Percentiles rank a stretch among this genome's conserved stretches.
These are phyloP conservation scores for Wickerhamiella sergipiensis DNA, from an alignment of 805 yeast species.

Conservation along the genomic window DNA sequence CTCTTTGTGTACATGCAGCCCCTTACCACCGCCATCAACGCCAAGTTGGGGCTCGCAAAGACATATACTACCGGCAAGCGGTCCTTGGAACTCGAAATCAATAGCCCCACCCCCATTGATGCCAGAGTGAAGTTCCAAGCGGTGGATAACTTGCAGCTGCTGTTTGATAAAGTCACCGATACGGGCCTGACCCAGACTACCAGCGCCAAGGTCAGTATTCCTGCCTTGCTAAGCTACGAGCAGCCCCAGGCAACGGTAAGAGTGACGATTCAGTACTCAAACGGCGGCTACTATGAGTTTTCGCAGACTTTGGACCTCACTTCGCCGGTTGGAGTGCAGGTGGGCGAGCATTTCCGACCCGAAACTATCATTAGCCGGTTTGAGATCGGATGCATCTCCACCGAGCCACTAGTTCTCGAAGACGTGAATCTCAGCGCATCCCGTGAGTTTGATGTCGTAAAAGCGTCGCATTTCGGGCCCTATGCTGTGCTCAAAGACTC, in stretches of 20 bases:
- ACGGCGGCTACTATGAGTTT: conserved; percentile 14
- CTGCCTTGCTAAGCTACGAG: conserved; percentile 20
- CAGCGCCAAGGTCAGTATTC: conserved; percentile 16
- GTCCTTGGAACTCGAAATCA: conserved; percentile 9
- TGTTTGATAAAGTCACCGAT: conserved; percentile 11
- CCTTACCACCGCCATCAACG: conserved; percentile 15
- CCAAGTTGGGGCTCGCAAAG: conserved; percentile 12
- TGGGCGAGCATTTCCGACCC: conserved; percentile 60
- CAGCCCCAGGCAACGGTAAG: conserved; percentile 14
- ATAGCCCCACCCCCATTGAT: conserved; percentile 2
- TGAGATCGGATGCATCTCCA: conserved; percentile 47
- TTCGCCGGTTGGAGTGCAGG: conserved; percentile 56
- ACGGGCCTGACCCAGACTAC: conserved; percentile 7
- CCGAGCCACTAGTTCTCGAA: conserved; percentile 41
- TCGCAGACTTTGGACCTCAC: conserved; percentile 34
- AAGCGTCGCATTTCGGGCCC: conserved; percentile 11
- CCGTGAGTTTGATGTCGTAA: conserved; percentile 23
- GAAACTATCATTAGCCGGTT: conserved; percentile 49
- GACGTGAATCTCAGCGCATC: conserved; percentile 30
- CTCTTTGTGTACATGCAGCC: conserved; percentile 14
- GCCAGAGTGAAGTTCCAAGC: conserved; percentile 12
- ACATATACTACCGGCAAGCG: conserved; percentile 12
- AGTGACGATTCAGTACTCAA: conserved; percentile 18
- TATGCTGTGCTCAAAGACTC: conserved; percentile 53
- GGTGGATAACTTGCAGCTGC: conserved; percentile 12